Base-by-base conservation (phyloP, 179 eudicot species). In the Spergularia azorica region DNA sequence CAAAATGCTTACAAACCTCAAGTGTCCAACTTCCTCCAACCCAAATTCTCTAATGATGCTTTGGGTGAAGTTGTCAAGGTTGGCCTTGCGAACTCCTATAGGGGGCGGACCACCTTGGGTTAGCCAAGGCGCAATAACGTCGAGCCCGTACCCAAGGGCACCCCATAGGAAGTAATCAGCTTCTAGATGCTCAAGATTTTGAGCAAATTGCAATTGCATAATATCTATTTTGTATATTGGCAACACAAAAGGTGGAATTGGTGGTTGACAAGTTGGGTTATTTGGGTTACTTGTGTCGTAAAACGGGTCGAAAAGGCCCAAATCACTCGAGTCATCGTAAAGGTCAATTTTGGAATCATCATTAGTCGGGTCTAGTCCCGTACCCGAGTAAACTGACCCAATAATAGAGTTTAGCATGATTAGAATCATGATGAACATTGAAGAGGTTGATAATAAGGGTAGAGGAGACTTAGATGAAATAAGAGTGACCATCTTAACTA, bases 91-190 rank as follows among this genome's bases (percentile, higher is more conserved):
- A 36, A 78, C 91, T 0, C 96, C 94, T 4, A 89, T 81, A 0
- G 97, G 97, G 21, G 94, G 88, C 1, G 97, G 97, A 2, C 98
- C 98, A 0, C 95, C 93, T 62, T 9, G 72, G 62, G 81, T 80
- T 26, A 92, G 66, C 12, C 84, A 39, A 0, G 98, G 97, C 4
- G 89, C 92, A 8, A 84, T 83, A 48, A 0, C 50, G 71, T 94
- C 98, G 8, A 94, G 89, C 36, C 96, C 97, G 18, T 79, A 76
- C 6, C 97, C 97, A 3, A 87, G 77, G 67, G 97, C 78, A 56
- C 85, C 86, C 82, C 83, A 88, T 50, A 90, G 56, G 85, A 92
- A 93, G 59, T 9, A 89, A 16, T 94, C 98, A 9, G 87, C 86
- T 77, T 94, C 98, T 52, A 86, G 63, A 70, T 82, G 86, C 82